Conservation (phyloP, 495 filamentous ascomycete genomes). For the Parathielavia hyrcaniae region DNA sequence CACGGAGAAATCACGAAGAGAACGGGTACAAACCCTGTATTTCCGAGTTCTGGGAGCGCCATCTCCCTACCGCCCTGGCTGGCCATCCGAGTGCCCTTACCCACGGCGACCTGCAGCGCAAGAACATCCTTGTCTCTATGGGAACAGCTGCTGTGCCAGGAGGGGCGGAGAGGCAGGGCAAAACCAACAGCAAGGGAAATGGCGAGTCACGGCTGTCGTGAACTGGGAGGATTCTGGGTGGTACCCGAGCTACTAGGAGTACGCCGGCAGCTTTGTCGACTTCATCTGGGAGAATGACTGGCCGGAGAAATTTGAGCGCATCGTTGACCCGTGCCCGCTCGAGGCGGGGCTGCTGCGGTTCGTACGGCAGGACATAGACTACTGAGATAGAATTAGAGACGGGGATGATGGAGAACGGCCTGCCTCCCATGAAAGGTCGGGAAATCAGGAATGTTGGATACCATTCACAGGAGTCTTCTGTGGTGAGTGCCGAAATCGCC, state of each 20-base stretch:
- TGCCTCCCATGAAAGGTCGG: too few species aligned
- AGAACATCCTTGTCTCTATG: background rate
- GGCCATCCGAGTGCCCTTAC: background rate
- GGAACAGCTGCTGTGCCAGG: too few species aligned
- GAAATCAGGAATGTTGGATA: too few species aligned
- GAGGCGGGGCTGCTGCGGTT: background rate
- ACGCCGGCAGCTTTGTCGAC: background rate
- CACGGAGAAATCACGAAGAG: too few species aligned
- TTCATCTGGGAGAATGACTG: background rate
- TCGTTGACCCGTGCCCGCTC: background rate
- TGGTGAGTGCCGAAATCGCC: too few species aligned
- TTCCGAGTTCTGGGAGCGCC: too few species aligned
- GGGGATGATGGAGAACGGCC: too few species aligned
- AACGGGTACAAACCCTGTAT: too few species aligned
- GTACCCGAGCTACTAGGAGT: constrained; percentile 7
- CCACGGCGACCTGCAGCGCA: background rate
- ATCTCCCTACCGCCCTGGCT: too few species aligned
- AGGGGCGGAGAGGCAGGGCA: too few species aligned
- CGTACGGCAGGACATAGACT: constrained; percentile 1
- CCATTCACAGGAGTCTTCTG: too few species aligned
- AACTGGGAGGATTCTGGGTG: constrained; percentile 1
- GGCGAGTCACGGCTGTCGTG: background rate
- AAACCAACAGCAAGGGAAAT: background rate
- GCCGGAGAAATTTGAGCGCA: constrained; percentile 6
- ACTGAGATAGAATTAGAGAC: too few species aligned